These are phyloP conservation scores for Francoa sonchifolia DNA, from an alignment of 441 rosid genomes.

Conservation along the genomic window DNA sequence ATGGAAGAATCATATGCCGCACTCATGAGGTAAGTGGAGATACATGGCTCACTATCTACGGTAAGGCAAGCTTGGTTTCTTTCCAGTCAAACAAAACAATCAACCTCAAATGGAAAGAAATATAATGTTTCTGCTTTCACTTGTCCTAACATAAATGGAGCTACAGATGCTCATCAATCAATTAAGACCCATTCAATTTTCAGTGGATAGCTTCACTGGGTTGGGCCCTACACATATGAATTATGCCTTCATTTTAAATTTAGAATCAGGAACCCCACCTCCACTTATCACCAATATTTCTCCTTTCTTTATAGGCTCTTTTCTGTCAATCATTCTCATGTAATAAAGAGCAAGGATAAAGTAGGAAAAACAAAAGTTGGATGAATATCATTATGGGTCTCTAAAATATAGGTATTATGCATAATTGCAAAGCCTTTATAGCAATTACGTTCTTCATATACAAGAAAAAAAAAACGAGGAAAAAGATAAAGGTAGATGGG, in stretches of 20 bases:
- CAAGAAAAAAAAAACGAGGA: constrained; percentile 3
- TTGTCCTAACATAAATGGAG: constrained; percentile 17
- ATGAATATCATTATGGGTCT: constrained; percentile 32
- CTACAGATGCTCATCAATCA: constrained; percentile 26
- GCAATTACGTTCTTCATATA: constrained; percentile 16
- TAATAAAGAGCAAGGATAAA: constrained; percentile 19
- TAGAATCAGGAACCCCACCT: constrained; percentile 31
- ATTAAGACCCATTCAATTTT: constrained; percentile 9
- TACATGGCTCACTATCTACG: constrained; percentile 30
- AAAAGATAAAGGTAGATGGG: not conserved
- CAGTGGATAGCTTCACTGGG: constrained; percentile 16
- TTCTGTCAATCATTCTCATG: constrained; percentile 16
- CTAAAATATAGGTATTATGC: constrained; percentile 26
- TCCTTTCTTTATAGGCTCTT: constrained; percentile 11
- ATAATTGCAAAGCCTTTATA: constrained; percentile 37
- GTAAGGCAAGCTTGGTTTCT: constrained; percentile 21
- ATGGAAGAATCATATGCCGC: constrained; percentile 23
- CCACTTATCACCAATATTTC: constrained; percentile 12
- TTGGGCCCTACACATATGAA: constrained; percentile 15
- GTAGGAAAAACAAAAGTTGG: constrained; percentile 24
- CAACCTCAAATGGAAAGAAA: constrained; percentile 5
- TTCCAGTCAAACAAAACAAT: constrained; percentile 11
- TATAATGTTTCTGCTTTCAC: constrained; percentile 19
- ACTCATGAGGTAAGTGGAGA: constrained; percentile 28
- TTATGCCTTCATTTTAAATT: constrained; percentile 21